These are phyloP conservation scores for Naganishia kalamii DNA, from an alignment of 768 basidiomycete species.

Conservation along the genomic window DNA sequence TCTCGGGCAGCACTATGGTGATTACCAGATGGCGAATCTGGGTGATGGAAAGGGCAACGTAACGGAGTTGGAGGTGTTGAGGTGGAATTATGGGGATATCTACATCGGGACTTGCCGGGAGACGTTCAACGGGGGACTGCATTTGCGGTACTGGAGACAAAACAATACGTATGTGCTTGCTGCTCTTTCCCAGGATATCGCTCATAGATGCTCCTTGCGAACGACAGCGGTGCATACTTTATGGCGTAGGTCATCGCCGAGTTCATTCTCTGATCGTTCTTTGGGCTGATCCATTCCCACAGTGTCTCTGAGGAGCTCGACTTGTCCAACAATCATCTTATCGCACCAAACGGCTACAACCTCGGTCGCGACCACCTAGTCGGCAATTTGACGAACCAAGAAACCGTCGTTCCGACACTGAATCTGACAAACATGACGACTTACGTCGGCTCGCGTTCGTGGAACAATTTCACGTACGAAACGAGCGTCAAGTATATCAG, in stretches of 20 bases:
- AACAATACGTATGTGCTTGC: constrained; percentile 49
- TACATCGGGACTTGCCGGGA: constrained; percentile 79
- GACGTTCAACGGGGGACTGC: constrained; percentile 76
- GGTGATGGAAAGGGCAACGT: constrained; percentile 71
- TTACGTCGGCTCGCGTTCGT: constrained; percentile 61
- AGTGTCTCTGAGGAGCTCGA: constrained; percentile 36
- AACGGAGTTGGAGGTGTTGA: constrained; percentile 75
- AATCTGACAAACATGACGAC: constrained; percentile 57
- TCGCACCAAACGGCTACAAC: constrained; percentile 71
- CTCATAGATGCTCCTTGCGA: background rate
- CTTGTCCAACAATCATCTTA: constrained; percentile 58
- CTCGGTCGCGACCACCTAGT: constrained; percentile 79
- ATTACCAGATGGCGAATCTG: constrained; percentile 64
- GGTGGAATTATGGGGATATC: constrained; percentile 76
- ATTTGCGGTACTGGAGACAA: constrained; percentile 84
- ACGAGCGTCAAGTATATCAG: constrained; percentile 63
- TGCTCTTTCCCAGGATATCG: background rate
- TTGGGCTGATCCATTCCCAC: background rate
- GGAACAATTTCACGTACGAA: constrained; percentile 64
- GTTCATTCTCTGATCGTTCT: no score
- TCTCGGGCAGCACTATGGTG: constrained; percentile 70
- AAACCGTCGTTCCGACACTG: constrained; percentile 20
- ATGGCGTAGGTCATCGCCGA: constrained; percentile 33
- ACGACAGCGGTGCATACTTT: constrained; percentile 34
- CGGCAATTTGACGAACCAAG: constrained; percentile 65